Evolutionary conservation across 2,329 filamentous ascomycete genomes (phyloP), one percentile per base, ranked within the genome.

Genomic region (Penicillium sp.): DNA sequence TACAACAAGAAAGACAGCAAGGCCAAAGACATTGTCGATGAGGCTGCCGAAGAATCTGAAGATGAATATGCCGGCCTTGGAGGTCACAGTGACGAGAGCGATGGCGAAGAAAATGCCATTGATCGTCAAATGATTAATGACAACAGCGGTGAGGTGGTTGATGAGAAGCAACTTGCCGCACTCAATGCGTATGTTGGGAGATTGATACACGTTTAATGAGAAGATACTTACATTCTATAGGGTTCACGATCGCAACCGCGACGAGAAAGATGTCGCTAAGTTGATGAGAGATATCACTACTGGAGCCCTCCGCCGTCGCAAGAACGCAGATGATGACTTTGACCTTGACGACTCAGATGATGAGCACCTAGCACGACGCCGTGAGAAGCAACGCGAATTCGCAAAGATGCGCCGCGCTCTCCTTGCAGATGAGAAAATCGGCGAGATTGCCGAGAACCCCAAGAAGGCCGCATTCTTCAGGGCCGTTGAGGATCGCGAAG

Each of bases 41-140:
- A 97, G 63, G 91, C 96, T 70, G 93, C 94, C 58, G 90, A 96
- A 66, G 94, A 99, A 75, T 99, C 94, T 0, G 95, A 99, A 70
- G 94, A 99, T 70, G 94, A 99, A 73, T 99, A 97, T 71, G 93
- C 92, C 37, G 94, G 94, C 5, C 80, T 99, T 10, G 94, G 94
- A 63, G 94, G 94, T 60, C 88, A 80, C 11, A 93, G 92, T 73
- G 92, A 93, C 57, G 93, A 97, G 63, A 90, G 93, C 61, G 87
- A 86, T 42, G 88, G 83, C 41, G 88, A 87, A 53, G 89, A 91
- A 56, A 84, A 90, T 57, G 88, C 88, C 35, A 85, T 89, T 55
- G 84, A 94, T 60, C 84, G 88, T 64, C 87, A 91, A 60, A 95
- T 99, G 85, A 96, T 99, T 68, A 89, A 94, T 67, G 92, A 97